A percentile compares a stretch with the other conserved stretches of the same genome.
These are phyloP conservation scores for Fusarium sp. DNA, from an alignment of 2,329 filamentous ascomycete species.

Conservation along the genomic window DNA sequence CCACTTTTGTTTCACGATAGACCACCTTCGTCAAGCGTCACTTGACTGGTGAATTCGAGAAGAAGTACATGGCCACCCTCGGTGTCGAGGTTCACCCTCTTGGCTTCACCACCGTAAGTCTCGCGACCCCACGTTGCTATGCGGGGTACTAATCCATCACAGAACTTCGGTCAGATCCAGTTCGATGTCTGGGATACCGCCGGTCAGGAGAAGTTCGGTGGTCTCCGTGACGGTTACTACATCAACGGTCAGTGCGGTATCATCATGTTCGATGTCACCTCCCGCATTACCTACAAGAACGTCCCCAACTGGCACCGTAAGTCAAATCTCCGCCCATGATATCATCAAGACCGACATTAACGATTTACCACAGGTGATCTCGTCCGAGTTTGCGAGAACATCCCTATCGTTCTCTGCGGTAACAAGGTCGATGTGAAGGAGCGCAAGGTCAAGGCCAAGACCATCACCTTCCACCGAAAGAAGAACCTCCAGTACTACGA, in stretches of 20 bases:
- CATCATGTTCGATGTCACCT: slow-evolving; percentile 99
- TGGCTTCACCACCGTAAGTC: slow-evolving; percentile 94
- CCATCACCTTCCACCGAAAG: slow-evolving; percentile 99
- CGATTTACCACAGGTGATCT: slow-evolving; percentile 79
- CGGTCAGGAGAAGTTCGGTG: slow-evolving; percentile 99
- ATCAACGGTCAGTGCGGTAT: slow-evolving; percentile 99
- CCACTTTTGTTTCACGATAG: slow-evolving; percentile 63
- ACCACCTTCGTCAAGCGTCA: slow-evolving; percentile 99
- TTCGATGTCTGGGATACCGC: slow-evolving; percentile 99
- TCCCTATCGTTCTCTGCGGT: slow-evolving; percentile 96
- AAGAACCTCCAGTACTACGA: slow-evolving; percentile 99
- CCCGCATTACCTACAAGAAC: slow-evolving; percentile 99
- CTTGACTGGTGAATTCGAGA: slow-evolving; percentile 99
- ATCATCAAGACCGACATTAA: slow-evolving; percentile 32
- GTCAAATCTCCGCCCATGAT: slow-evolving; percentile 56
- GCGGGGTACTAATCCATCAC: slow-evolving; percentile 55
- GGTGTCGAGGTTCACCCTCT: slow-evolving; percentile 99
- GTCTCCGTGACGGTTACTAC: slow-evolving; percentile 99
- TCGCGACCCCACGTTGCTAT: slow-evolving; percentile 43
- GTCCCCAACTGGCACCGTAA: slow-evolving; percentile 99
- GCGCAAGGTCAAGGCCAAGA: slow-evolving; percentile 99
- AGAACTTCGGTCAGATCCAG: slow-evolving; percentile 96
- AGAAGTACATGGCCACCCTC: slow-evolving; percentile 99
- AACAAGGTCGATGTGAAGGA: slow-evolving; percentile 99
- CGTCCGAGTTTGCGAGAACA: slow-evolving; percentile 99